Base-by-base conservation (phyloP, 345 rosid genomes). In the Lepidium aucheri region DNA sequence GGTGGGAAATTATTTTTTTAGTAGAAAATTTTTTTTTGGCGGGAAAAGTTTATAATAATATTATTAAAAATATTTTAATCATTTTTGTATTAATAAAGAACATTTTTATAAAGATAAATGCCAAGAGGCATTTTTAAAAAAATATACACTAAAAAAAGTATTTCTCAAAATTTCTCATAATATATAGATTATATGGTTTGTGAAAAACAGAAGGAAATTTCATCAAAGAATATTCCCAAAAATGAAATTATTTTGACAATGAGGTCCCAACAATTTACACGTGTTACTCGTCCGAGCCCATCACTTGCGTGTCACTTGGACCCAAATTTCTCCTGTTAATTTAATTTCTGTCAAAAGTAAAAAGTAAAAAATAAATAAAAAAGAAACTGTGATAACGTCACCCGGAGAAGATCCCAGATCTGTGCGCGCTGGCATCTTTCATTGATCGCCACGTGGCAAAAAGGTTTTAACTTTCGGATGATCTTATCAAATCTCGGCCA, bases 231-330 rank as follows among this genome's bases (percentile, higher is more conserved):
- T 3, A 33, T 30, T 67, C 11, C 41, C 43, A 69, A 47, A 53
- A 36, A 2, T 41, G 14, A 43, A 38, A 28, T 0, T 4, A 49
- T 44, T 17, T 28, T 18, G 30, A 28, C 12, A 15, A 44, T 18
- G 39, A 39, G 78, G 79, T 15, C 77, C 77, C 80, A 33, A 40
- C 42, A 9, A 1, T 40, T 0, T 55, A 77, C 80, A 81, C 81
- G 83, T 75, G 82, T 68, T 56, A 33, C 55, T 16, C 56, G 35
- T 68, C 59, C 20, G 16, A 70, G 76, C 70, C 81, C 59, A 68
- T 78, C 74, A 65, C 51, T 75, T 77, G 76, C 77, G 79, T 65
- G 78, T 72, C 81, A 67, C 68, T 65, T 78, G 85, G 77, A 47
- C 68, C 80, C 39, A 26, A 9, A 9, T 34, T 61, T 20, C 26